Conservation (phyloP, 73 alveolate genomes). For the Uronychia setigera region DNA sequence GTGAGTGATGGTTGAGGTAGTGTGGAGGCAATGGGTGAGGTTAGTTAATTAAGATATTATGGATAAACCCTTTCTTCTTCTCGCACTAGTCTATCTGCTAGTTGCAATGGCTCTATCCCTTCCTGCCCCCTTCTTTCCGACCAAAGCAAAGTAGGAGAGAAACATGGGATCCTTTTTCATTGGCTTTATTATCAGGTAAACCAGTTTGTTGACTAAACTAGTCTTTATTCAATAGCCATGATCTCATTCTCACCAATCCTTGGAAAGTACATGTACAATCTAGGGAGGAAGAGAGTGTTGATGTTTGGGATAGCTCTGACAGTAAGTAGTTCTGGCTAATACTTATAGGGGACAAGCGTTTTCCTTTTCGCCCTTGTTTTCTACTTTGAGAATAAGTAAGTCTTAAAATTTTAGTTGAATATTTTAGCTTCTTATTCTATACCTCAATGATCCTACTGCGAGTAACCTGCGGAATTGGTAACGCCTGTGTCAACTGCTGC, state of each 20-base stretch:
- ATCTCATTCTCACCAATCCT: neutral
- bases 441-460: neutral
- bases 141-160: neutral
- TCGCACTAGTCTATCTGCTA: no score
- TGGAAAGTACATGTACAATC: neutral
- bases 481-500: neutral
- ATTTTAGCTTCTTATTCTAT: neutral
- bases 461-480: neutral
- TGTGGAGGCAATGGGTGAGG: no score
- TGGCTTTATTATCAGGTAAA: neutral
- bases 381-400: neutral
- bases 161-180: neutral
- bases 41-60: no score
- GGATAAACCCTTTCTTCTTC: no score
- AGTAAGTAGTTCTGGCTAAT: neutral
- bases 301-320: neutral
- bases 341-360: neutral
- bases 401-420: neutral
- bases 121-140: constrained; percentile 16
- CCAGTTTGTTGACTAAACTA: neutral
- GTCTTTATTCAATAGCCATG: neutral
- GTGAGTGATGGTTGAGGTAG: no score
- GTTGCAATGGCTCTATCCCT: no score
- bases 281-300: neutral
- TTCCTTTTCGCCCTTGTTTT: neutral